Percentiles rank a stretch among this genome's conserved stretches.
These are phyloP conservation scores for Straminergon stramineum DNA, from an alignment of 225 moss, liverwort and hornwort genomes.

Conservation along the genomic window DNA sequence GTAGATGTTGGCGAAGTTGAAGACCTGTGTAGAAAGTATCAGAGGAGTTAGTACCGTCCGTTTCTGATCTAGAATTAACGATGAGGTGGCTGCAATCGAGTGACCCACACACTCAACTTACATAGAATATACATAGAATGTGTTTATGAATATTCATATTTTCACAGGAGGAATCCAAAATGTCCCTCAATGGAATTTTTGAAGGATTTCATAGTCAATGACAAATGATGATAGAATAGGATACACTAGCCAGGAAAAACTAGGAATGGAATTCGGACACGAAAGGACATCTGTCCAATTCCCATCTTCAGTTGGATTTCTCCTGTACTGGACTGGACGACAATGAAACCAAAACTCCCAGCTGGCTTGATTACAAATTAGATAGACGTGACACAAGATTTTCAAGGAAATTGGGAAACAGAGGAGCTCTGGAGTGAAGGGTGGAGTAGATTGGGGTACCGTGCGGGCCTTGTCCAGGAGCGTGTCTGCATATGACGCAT, in stretches of 20 bases:
- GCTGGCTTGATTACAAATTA: not conserved
- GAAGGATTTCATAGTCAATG: not conserved
- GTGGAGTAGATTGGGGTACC: not conserved
- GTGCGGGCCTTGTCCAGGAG: conserved; percentile 5
- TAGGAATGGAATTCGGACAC: not conserved
- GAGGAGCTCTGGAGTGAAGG: not conserved
- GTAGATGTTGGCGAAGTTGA: conserved; percentile 60
- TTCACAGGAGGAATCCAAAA: not conserved
- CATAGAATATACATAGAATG: not conserved
- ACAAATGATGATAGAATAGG: too few species aligned
- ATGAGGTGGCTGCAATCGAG: not conserved
- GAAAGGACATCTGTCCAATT: not conserved
- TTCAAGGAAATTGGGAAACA: not conserved
- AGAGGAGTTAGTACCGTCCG: not conserved
- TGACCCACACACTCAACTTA: not conserved
- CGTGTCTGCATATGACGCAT: not conserved
- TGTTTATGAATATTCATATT: not conserved
- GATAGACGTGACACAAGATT: too few species aligned
- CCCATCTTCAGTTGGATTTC: not conserved
- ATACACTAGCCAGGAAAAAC: not conserved
- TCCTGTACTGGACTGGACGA: not conserved
- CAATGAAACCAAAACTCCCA: not conserved
- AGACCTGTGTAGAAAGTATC: conserved; percentile 28
- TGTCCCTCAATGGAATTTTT: not conserved
- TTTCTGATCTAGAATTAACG: not conserved